Base-by-base conservation (phyloP, 495 filamentous ascomycete species). In the Penicillium taxi region DNA sequence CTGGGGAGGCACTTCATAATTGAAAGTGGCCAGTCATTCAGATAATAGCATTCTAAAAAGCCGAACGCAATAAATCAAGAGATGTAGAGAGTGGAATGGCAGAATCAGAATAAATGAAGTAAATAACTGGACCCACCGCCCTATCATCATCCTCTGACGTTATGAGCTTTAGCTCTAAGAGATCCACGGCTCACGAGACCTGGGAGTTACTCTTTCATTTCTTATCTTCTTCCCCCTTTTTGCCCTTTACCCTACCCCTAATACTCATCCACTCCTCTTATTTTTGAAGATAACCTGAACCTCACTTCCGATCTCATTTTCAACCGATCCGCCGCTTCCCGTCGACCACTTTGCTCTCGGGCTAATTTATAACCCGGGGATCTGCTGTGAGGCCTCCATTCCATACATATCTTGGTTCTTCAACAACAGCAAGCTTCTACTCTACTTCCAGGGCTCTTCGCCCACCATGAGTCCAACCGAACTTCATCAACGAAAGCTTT, bases 401-500 rank as follows among this genome's bases (percentile, higher is more conserved):
- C 14, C 18, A 6, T 18, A 36, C 9, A 11, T 11, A 30, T 26
- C 22, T 27, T 9, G 6, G 15, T 9, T 14, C 16, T 17, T 18
- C 29, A 2, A 18, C 16, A 4, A 18, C 3, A 33, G 5, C 15
- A 4, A 33, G 15, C 16, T 9, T 5, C 31, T 11, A 20, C n/a
- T 9, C 33, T 17, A 21, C 21, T 38, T 21, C 32, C 16, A 22
- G 35, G 30, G 15, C 14, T 23, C 28, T 9, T 27, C 20, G 19
- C 11, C 26, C 37, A 55, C 37, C 38, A 74, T 72, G 69, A 50
- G 53, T 26, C 37, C 50, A 36, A 34, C 54, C 44, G 64, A 72
- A 32, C 46, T 65, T 44, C 67, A 59, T 48, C 65, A 61, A 34
- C 63, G 65, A 46, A 58, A 56, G 53, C 58, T 54, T 24, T 24